Base-by-base conservation (phyloP, 257 asterid genomes). In the Salvia miltiorrhiza region DNA sequence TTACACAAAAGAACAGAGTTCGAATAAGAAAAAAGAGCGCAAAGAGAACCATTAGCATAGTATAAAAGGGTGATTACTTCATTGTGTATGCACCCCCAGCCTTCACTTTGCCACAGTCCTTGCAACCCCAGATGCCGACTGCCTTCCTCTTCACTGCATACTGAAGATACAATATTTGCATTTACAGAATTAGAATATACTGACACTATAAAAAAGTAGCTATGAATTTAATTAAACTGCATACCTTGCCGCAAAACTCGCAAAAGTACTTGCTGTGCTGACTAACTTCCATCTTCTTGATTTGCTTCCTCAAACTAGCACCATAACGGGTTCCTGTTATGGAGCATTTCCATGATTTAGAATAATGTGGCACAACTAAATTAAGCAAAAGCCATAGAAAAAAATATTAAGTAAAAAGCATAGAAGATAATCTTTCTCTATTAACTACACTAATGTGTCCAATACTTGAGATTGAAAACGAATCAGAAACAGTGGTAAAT, bases 271-370 rank as follows among this genome's bases (percentile, higher is more conserved):
- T 86, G 80, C 86, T 81, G 67, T 86, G 89, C 80, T 86, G 89
- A 44, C 89, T 84, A 1, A 84, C 84, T 66, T 84, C 89, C 89
- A 84, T 84, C 75, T 84, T 84, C 83, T 83, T 83, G 43, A 86
- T 86, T 77, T 83, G 87, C 83, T 86, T 86, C 35, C 92, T 80
- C 87, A 86, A 80, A 81, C 92, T 83, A 57, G 92, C 92, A 81
- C 92, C 92, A 73, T 86, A 86, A 35, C 92, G 87, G 65, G 92
- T 86, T 17, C 92, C 92, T 86, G 71, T 45, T 13, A 16, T 5
- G 12, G 28, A 23, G 49, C 39, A 67, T 45, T 1, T 28, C 3
- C 13, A 12, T 13, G 40, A 23, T 30, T 48, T 5, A 60, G 41
- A 12, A 4, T 7, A 19, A 11, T 8, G 44, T 28, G 1, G 19